A percentile compares a stretch with the other conserved stretches of the same genome.
phyloP scores from a whole-genome alignment of 1,284 basidiomycete genomes.

The Sanghuangporus weigelae region DNA sequence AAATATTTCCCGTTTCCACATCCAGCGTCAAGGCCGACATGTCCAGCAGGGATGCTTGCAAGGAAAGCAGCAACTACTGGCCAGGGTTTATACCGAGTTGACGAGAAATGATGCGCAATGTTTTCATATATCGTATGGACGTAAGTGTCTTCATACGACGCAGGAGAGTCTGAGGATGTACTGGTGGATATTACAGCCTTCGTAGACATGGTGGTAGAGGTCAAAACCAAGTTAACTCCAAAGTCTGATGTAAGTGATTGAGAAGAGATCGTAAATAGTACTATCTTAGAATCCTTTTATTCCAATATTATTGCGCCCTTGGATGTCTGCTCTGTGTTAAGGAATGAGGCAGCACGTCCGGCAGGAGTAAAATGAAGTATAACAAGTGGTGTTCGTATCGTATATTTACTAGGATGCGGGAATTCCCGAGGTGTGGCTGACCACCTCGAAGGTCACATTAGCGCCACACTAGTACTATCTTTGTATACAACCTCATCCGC shows the following conservation, averaged over 20 bases:
- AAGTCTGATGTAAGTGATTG: too few relatives aligned
- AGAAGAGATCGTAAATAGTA: too few relatives aligned
- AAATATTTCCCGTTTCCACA: slow-evolving; percentile 99
- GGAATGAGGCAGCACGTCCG: too few relatives aligned
- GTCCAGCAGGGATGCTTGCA: slow-evolving; percentile 65
- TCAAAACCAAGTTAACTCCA: background rate
- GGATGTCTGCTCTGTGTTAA: too few relatives aligned
- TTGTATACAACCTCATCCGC: too few relatives aligned
- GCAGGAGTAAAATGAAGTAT: too few relatives aligned
- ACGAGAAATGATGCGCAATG: slow-evolving; percentile 90
- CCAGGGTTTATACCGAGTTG: slow-evolving; percentile 98
- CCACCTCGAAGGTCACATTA: too few relatives aligned
- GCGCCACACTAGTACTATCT: too few relatives aligned
- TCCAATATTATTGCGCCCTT: too few relatives aligned
- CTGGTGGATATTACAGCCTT: slow-evolving; percentile 34
- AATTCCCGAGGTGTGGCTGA: too few relatives aligned
- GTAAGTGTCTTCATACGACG: slow-evolving; percentile 63
- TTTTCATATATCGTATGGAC: slow-evolving; percentile 87
- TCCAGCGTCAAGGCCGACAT: slow-evolving; percentile 89
- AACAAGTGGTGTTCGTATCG: too few relatives aligned
- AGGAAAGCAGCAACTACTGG: slow-evolving; percentile 87
- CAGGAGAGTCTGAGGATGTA: slow-evolving; percentile 40
- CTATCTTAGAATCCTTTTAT: background rate
- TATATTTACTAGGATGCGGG: too few relatives aligned
- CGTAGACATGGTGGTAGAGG: background rate